Evolutionary conservation across 225 moss, liverwort and hornwort species (phyloP).

Genomic region (Pleurozium schreberi): DNA sequence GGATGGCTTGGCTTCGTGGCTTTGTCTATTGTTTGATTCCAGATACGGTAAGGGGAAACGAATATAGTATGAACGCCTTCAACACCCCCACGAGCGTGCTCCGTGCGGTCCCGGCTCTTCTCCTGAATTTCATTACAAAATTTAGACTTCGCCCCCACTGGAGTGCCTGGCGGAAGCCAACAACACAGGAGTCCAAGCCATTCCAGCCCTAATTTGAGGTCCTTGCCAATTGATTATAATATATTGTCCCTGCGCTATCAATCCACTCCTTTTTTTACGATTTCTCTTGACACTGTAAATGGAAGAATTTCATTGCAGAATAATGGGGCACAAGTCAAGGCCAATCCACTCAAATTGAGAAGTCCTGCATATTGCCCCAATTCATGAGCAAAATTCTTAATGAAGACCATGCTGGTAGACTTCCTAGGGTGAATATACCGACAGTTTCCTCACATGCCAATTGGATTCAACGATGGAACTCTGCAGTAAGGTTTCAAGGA

Average conservation of each 20-base stretch:
- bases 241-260: background rate
- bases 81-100: constrained; percentile 3
- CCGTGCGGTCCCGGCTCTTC: background rate
- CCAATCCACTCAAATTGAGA: background rate
- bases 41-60: background rate
- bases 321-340: background rate
- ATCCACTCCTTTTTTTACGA: background rate
- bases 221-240: background rate
- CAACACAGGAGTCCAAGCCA: background rate
- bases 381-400: background rate
- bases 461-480: background rate
- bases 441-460: background rate
- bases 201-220: background rate
- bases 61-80: background rate
- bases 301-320: background rate
- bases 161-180: background rate
- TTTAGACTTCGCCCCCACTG: background rate
- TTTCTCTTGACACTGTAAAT: background rate
- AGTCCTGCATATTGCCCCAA: background rate
- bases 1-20: background rate
- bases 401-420: background rate
- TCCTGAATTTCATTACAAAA: background rate
- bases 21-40: background rate
- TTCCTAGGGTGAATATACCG: background rate
- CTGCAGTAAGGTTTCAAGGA: background rate